These are phyloP conservation scores for Castanospermum australe DNA, from an alignment of 306 rosid species.

Conservation along the genomic window DNA sequence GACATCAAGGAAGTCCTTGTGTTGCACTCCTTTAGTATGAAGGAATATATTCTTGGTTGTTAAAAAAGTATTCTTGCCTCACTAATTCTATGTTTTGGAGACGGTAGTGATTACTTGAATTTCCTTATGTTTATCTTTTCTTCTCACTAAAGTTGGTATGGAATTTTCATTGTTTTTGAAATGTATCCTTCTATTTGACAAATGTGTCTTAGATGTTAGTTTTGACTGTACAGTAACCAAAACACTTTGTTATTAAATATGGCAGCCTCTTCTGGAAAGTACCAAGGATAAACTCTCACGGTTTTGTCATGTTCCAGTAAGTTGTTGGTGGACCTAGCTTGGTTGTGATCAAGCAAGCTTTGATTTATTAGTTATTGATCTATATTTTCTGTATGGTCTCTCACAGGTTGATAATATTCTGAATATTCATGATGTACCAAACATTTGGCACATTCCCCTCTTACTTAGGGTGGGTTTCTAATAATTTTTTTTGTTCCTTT, in stretches of 20 bases:
- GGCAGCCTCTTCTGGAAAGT: constrained; percentile 84
- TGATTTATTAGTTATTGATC: constrained; percentile 28
- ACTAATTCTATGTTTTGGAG: constrained; percentile 5
- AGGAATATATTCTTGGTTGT: no score
- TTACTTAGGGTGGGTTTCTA: constrained; percentile 77
- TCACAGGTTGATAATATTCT: constrained; percentile 81
- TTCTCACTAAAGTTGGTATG: not conserved
- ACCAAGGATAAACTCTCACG: constrained; percentile 93
- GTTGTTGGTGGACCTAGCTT: constrained; percentile 44
- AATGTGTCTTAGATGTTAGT: constrained; percentile 12
- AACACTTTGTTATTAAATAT: constrained; percentile 19
- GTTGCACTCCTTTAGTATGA: no score
- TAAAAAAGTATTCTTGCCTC: not conserved
- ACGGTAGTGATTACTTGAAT: constrained; percentile 3
- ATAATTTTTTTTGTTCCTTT: constrained; percentile 3
- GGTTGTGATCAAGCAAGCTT: constrained; percentile 14
- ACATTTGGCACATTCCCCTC: constrained; percentile 97
- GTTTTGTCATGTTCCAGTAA: constrained; percentile 97
- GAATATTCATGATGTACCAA: constrained; percentile 95
- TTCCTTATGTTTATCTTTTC: constrained; percentile 7
- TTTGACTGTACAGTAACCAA: constrained; percentile 31
- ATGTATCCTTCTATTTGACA: constrained; percentile 13
- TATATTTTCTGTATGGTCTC: constrained; percentile 25
- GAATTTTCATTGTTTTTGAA: constrained; percentile 2
- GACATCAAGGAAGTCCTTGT: no score